Evolutionary conservation across 352 stramenopile genomes (phyloP).

Genomic region (Globisporangium recalcitrans): DNA sequence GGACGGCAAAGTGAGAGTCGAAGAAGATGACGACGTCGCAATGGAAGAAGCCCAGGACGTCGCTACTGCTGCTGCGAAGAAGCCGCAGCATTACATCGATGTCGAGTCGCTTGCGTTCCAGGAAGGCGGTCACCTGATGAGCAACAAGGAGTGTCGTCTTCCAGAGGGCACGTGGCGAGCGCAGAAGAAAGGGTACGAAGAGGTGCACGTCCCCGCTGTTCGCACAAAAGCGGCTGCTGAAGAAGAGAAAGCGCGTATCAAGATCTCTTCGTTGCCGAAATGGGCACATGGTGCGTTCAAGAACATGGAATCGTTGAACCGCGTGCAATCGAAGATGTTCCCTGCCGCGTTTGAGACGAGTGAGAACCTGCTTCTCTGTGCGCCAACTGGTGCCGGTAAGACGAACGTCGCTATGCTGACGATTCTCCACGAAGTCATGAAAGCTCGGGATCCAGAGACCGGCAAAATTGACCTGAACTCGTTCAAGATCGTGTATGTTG

Average conservation of each 20-base stretch:
- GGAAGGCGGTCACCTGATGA: constrained; percentile 96
- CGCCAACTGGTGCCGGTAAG: constrained; percentile 98
- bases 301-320: constrained; percentile 98
- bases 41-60: constrained; percentile 33
- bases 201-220: constrained; percentile 99
- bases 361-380: constrained; percentile 98
- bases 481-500: constrained; percentile 99
- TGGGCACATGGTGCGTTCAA: constrained; percentile 96
- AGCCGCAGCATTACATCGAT: constrained; percentile 89
- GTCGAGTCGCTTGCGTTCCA: constrained; percentile 94
- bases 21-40: constrained; percentile 45
- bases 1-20: constrained; percentile 14
- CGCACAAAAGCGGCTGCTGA: constrained; percentile 62
- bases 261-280: constrained; percentile 90
- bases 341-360: constrained; percentile 87
- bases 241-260: constrained; percentile 76
- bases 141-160: constrained; percentile 95
- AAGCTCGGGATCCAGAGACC: constrained; percentile 75
- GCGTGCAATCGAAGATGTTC: constrained; percentile 98
- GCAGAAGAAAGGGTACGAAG: constrained; percentile 97
- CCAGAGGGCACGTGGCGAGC: constrained; percentile 95
- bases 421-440: constrained; percentile 98
- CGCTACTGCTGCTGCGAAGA: constrained; percentile 34
- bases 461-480: constrained; percentile 91
- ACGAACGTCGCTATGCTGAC: constrained; percentile 98